Percentiles rank a stretch among this genome's conserved stretches.
Evolutionary conservation across 2,329 filamentous ascomycete species (phyloP).

Genomic region (Parastagonospora avenae): DNA sequence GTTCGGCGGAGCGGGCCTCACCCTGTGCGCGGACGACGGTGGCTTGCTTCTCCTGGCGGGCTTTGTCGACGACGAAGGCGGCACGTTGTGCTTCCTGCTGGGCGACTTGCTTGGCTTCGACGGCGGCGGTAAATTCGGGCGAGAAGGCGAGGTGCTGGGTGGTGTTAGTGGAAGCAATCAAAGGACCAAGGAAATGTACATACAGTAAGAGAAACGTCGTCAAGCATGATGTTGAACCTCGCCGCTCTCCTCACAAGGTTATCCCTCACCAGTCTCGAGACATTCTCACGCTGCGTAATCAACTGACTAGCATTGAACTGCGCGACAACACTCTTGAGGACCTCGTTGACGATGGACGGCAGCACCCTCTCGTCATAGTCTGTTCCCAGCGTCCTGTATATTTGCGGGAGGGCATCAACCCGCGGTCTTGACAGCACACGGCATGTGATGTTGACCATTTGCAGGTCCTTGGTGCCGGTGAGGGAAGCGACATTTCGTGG

Average conservation of each 20-base stretch:
- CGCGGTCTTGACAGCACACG: constrained; percentile 94
- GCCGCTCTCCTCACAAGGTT: constrained; percentile 90
- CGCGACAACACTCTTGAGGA: constrained; percentile 96
- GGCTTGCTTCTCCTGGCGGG: constrained; percentile 98
- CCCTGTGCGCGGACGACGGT: constrained; percentile 98
- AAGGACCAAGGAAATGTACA: constrained; percentile 29
- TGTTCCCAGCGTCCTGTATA: constrained; percentile 91
- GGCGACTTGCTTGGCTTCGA: constrained; percentile 72
- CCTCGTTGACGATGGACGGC: constrained; percentile 98
- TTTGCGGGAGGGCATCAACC: constrained; percentile 87
- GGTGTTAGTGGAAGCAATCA: constrained; percentile 23
- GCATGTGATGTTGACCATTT: constrained; percentile 99
- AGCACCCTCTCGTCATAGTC: constrained; percentile 99
- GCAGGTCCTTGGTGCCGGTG: constrained; percentile 97
- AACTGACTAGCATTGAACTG: constrained; percentile 99
- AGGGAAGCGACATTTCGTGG: constrained; percentile 95
- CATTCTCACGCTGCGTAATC: constrained; percentile 98
- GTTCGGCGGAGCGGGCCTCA: constrained; percentile 96
- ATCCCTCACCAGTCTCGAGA: constrained; percentile 87
- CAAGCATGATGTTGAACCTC: constrained; percentile 94
- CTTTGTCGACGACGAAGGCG: constrained; percentile 98
- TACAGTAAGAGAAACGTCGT: constrained; percentile 97
- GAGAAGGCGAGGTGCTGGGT: constrained; percentile 69
- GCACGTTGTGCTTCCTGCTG: constrained; percentile 95
- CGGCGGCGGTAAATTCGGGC: constrained; percentile 70